Evolutionary conservation across 257 asterid species (phyloP).

Genomic region (Leonotis leonurus): DNA sequence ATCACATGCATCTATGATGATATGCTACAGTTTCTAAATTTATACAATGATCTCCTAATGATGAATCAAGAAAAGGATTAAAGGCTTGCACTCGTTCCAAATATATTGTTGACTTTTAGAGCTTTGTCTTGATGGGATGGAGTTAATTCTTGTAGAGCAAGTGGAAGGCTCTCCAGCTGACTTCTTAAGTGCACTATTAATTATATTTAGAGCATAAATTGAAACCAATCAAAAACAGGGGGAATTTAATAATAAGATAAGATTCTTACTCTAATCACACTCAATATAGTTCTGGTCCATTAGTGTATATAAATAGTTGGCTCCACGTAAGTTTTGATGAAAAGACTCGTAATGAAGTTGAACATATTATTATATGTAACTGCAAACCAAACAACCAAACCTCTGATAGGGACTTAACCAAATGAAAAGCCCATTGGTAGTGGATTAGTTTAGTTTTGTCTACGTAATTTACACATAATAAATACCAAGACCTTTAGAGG

Average conservation of each 20-base stretch:
- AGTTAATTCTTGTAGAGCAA: too few species aligned
- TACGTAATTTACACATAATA: not conserved
- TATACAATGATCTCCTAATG: not conserved
- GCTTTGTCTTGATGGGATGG: too few species aligned
- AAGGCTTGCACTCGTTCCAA: too few species aligned
- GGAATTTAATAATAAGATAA: not conserved
- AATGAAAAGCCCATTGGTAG: not conserved
- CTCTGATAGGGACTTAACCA: not conserved
- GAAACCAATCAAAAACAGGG: not conserved
- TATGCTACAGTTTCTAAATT: not conserved
- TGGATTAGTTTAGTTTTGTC: not conserved
- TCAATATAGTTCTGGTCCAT: not conserved
- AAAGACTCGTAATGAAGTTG: not conserved
- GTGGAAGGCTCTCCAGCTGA: not conserved
- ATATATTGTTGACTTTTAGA: too few species aligned
- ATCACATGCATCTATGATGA: not conserved
- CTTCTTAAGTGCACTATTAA: not conserved
- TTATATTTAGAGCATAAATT: not conserved
- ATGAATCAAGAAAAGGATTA: not conserved
- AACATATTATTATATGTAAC: not conserved
- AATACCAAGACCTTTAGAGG: too few species aligned
- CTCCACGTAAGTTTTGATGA: not conserved
- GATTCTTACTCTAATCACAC: not conserved
- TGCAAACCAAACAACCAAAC: conserved; percentile 3
- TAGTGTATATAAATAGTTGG: not conserved